phyloP scores from a whole-genome alignment of 345 rosid species.

The Pistacia integerrima region DNA sequence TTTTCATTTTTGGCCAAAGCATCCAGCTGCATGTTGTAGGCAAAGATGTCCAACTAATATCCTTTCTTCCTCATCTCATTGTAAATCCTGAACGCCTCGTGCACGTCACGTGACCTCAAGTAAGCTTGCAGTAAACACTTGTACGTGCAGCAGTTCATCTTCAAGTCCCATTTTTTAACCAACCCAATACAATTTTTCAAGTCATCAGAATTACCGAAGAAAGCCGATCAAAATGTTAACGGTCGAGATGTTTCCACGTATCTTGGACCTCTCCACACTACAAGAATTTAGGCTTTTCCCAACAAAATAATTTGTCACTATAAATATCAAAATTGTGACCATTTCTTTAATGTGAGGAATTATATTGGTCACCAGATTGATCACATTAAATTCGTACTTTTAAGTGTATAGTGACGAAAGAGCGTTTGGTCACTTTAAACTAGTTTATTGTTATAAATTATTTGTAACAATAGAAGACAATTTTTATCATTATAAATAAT shows the following conservation, averaged over 20 bases:
- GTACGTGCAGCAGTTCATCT: conserved; percentile 74
- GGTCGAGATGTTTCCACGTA: conserved; percentile 69
- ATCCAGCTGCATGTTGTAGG: conserved; percentile 87
- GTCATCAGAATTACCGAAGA: conserved; percentile 54
- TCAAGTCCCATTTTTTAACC: conserved; percentile 72
- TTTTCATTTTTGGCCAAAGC: conserved; percentile 62
- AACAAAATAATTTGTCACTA: too few species aligned
- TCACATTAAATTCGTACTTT: too few species aligned
- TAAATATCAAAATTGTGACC: too few species aligned
- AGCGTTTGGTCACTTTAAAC: too few species aligned
- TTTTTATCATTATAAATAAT: too few species aligned
- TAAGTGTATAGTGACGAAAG: too few species aligned
- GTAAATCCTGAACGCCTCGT: conserved; percentile 59
- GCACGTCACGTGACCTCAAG: conserved; percentile 61
- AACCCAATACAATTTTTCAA: conserved; percentile 54
- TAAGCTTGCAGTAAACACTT: conserved; percentile 84
- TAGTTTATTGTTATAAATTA: too few species aligned
- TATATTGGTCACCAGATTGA: too few species aligned
- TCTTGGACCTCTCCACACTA: conserved; percentile 53
- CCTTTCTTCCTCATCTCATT: conserved; percentile 71
- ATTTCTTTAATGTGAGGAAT: too few species aligned
- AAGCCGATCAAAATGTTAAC: conserved; percentile 76
- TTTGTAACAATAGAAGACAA: too few species aligned
- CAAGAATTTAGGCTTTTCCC: too few species aligned
- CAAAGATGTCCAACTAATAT: conserved; percentile 69